Evolutionary conservation across 805 yeast genomes (phyloP), one percentile per base, ranked within the genome.

Genomic region (Saccharomycopsis malanga): DNA sequence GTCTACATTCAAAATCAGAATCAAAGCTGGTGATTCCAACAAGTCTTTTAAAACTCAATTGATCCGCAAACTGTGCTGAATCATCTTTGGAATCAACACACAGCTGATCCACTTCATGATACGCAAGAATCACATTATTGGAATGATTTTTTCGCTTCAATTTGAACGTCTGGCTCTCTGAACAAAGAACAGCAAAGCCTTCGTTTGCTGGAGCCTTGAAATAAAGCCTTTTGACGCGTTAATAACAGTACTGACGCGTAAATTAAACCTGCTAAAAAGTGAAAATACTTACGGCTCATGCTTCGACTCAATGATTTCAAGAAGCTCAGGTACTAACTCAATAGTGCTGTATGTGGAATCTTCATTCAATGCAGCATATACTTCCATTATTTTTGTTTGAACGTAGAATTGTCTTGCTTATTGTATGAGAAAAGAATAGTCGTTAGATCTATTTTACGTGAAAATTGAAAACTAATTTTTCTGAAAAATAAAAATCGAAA

Each of bases 121-220:
- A 57, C 12, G 53, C 57, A 20, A 88, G 52, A 54, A 87, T 60
- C n/a, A 85, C 80, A 3, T 91, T 75, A 61, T 91, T 88, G 5
- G 96, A 84, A 61, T 91, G 97, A 59, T 87, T 86, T 68, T 84
- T 81, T 57, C 83, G 89, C 44, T 87, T 71, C 15, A 88, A 56
- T 39, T 70, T 68, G 75, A 77, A 88, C 0, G 95, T 83, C 43
- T 69, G 62, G 24, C 64, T 54, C 2, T 64, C 55, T 1, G 91
- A 75, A 49, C 89, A 82, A 14, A 87, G 60, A 25, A 77, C 87
- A 6, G 85, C 74, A 38, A 71, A 73, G 24, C 61, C 53, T 25
- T 53, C 53, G 7, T 45, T 47, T 20, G 50, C 48, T 1, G 71
- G 55, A 4, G 77, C 60, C 52, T 72, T 74, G 38, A 65, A 46